phyloP scores from a whole-genome alignment of 2,329 filamentous ascomycete genomes.

The Colletotrichum endophyticum region DNA sequence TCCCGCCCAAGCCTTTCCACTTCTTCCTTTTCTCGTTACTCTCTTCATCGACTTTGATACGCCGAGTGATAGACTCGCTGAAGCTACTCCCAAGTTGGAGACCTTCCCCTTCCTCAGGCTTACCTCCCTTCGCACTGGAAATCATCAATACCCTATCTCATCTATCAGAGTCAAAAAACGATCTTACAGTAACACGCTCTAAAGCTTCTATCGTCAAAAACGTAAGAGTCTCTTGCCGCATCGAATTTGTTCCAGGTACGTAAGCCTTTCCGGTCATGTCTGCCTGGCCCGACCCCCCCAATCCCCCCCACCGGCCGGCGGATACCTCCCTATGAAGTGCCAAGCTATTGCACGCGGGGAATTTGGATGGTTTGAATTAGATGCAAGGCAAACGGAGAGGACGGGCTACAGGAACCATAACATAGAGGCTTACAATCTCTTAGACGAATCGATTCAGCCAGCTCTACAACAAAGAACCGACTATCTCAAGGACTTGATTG shows the following conservation, averaged over 20 bases:
- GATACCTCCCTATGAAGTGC: neutral
- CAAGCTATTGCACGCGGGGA: neutral
- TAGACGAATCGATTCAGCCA: neutral
- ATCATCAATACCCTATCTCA: neutral
- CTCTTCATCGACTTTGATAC: neutral
- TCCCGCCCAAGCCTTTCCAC: neutral
- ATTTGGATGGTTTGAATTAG: neutral
- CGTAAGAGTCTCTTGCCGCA: neutral
- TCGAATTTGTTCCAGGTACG: neutral
- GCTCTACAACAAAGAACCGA: neutral
- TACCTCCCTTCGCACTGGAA: neutral
- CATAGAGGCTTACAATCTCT: neutral
- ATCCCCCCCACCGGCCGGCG: neutral
- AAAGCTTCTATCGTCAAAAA: neutral
- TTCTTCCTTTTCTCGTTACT: neutral
- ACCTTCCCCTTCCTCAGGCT: neutral
- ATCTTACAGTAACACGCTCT: neutral
- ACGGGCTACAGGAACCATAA: neutral
- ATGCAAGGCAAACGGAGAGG: neutral
- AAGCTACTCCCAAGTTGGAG: conserved; percentile 10
- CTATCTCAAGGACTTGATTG: neutral
- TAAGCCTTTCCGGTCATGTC: neutral
- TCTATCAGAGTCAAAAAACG: neutral
- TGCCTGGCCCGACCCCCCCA: neutral
- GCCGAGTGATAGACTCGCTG: neutral